Evolutionary conservation across 495 filamentous ascomycete genomes (phyloP).

Genomic region (Venustampulla echinocandica): DNA sequence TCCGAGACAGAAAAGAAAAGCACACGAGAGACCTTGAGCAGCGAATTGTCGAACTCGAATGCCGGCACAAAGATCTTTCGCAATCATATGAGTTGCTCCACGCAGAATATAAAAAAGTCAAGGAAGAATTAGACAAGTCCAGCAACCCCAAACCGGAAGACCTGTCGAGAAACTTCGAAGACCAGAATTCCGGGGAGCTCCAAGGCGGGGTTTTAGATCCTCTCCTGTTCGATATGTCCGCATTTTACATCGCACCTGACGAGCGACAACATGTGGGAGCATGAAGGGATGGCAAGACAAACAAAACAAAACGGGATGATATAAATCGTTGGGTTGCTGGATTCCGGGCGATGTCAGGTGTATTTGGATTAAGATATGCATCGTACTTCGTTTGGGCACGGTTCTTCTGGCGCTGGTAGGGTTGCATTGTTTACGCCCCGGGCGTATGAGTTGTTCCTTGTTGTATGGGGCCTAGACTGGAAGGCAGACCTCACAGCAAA

Average conservation of each 20-base stretch:
- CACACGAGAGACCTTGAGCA: constrained; percentile 89
- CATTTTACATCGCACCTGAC: constrained; percentile 22
- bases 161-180: constrained; percentile 6
- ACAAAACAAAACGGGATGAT: too few relatives aligned
- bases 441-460: too few relatives aligned
- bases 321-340: not conserved
- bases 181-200: constrained; percentile 14
- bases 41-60: constrained; percentile 47
- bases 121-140: constrained; percentile 26
- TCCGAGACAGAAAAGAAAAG: constrained; percentile 89
- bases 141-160: constrained; percentile 5
- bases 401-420: too few relatives aligned
- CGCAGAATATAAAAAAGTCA: constrained; percentile 67
- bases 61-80: constrained; percentile 33
- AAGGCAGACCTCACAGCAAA: too few relatives aligned
- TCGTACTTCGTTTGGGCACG: too few relatives aligned
- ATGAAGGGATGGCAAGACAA: not conserved
- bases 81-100: constrained; percentile 23
- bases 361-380: too few relatives aligned
- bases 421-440: too few relatives aligned
- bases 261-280: constrained; percentile 8
- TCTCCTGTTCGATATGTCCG: constrained; percentile 22
- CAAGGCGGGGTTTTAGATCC: constrained; percentile 19
- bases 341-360: not conserved
- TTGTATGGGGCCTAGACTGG: too few relatives aligned